Base-by-base conservation (phyloP, 345 rosid genomes). In the Syzygium aqueum region DNA sequence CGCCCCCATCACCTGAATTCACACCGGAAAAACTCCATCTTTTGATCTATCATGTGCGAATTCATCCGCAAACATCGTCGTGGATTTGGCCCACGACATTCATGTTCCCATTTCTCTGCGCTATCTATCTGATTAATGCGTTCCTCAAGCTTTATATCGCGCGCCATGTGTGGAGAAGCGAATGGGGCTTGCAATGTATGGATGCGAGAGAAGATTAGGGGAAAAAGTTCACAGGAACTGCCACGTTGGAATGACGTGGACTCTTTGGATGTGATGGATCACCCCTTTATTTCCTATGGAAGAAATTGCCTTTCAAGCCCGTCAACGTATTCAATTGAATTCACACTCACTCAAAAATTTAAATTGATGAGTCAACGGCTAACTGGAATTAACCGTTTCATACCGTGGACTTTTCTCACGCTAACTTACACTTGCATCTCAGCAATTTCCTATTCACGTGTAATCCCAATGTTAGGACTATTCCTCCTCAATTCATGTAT, bases 401-500 rank as follows among this genome's bases (percentile, higher is more conserved):
- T 27, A 25, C 13, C 7, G 1, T 61, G 0, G 0, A 0, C 3
- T 67, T 67, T 67, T 33, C 25, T 33, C 9, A 33, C 3, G 5
- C 14, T 50, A 19, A 33, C 1, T 10, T 3, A 17, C 7, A 17
- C 4, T 0, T 19, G 0, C 0, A 4, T 5, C 14, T 33, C 3
- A 2, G 33, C 5, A 73, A 73, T 73, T 0, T 33, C 3, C 0
- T 4, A 2, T 0, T 8, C 49, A 4, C 12, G 23, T 37, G 15
- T 19, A 0, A 19, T 9, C 0, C 19, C 1, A 61, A 13, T 3
- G 1, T n/a, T n/a, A n/a, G 15, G 1, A n/a, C 3, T 14, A n/a
- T 15, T n/a, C 9, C 1, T 61, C 19, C 19, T 61, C 73, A 6
- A 61, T n/a, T 61, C 37, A 13, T 6, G 9, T 4, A 1, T 6